Base-by-base conservation (phyloP, 1,139 yeast genomes). In the Saccharomyces hybrid region DNA sequence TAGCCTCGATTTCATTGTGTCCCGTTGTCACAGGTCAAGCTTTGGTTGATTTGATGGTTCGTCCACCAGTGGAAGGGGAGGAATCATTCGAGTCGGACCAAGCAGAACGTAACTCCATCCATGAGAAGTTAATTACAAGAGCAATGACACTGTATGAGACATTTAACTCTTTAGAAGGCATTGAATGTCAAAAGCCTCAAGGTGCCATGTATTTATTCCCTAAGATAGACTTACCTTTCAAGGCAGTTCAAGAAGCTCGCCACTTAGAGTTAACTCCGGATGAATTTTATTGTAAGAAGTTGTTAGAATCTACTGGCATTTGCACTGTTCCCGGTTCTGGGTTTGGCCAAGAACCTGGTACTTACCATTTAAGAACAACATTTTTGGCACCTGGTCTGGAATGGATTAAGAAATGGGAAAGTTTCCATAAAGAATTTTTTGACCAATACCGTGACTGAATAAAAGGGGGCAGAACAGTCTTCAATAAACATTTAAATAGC, bases 131-230 rank as follows among this genome's bases (percentile, higher is more conserved):
- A 59, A 72, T 77, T 59, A 65, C 73, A 46, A 83, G 97, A 65
- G 84, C 98, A 13, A 66, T 72, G 16, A 72, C 75, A 47, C 76
- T 95, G 53, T 85, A 82, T 69, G 71, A 79, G 31, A 88, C 96
- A 0, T 93, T 95, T 72, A 68, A 74, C 54, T 69, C 78, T 47
- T 82, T 93, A 86, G 88, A 85, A 59, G 95, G 93, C 58, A 84
- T 93, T 52, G 71, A 79, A 27, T 90, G 97, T 71, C 89, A 88
- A 72, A 80, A 80, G 63, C 98, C 98, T 50, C 83, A 86, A 76
- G 99, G 99, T 61, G 98, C 99, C 48, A 93, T 93, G 99, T 93
- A 93, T 72, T 76, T 95, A 58, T 93, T 89, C 82, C 99, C 99
- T 42, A 78, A 76, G 59, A 76, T 93, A 60, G 70, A 80, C 49